Base-by-base conservation (phyloP, 257 asterid species). In the Lycium barbarum region DNA sequence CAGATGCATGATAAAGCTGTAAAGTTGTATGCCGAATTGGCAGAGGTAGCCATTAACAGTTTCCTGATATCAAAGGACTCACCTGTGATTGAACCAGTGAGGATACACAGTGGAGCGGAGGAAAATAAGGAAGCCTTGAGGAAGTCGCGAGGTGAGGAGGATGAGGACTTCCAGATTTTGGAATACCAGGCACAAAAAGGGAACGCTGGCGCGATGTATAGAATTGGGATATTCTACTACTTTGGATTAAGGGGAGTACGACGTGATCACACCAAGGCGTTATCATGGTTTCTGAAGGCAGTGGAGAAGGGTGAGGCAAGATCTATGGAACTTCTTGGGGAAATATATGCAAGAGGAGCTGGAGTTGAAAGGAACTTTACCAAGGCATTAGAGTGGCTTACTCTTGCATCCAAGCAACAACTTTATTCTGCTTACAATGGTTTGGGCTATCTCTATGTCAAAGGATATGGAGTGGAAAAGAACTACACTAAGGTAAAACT, bases 291-390 rank as follows among this genome's bases (percentile, higher is more conserved):
- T 85, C 89, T 93, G 58, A 95, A 91, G 92, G 98, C 99, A 66
- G 98, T 91, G 65, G 98, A 95, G 86, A 97, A 91, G 89, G 97
- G 99, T 59, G 99, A 97, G 85, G 92, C 98, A 38, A 91, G 95
- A 87, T 95, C 99, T 20, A 97, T 97, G 99, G 99, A 97, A 89
- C 97, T 97, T 85, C 98, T 97, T 73, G 99, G 99, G 49, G 99
- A 97, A 92, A 94, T 97, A 63, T 95, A 95, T 88, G 98, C 98
- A 49, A 91, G 98, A 87, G 99, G 99, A 33, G 99, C 98, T 59
- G 99, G 98, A 85, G 96, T 95, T 84, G 98, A 95, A 89, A 93
- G 95, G 86, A 95, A 97, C 91, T 97, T 91, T 90, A 92, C 95
- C 11, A 95, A 97, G 86, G 98, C 99, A 26, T 91, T 97, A 57